These are phyloP conservation scores for Neurospora sp. DNA, from an alignment of 495 filamentous ascomycete species.

Conservation along the genomic window DNA sequence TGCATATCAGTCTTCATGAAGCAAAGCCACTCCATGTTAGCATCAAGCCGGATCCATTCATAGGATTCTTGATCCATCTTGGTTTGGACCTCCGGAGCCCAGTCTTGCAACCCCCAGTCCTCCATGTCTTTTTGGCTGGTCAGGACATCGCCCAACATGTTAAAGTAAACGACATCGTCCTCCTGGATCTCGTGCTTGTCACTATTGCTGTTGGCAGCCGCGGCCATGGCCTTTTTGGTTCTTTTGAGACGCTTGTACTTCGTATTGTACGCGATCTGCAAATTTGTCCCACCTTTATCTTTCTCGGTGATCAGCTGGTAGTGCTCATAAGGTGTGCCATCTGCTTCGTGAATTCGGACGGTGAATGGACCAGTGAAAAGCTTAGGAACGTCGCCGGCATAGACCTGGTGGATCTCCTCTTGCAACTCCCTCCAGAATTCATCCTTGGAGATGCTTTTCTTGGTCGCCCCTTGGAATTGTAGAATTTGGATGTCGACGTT, in stretches of 20 bases:
- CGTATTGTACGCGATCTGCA: conserved; percentile 97
- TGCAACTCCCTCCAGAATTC: conserved; percentile 75
- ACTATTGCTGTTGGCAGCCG: conserved; percentile 40
- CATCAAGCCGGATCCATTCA: conserved; percentile 97
- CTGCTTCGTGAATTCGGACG: conserved; percentile 94
- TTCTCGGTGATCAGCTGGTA: conserved; percentile 90
- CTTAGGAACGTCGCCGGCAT: conserved; percentile 57
- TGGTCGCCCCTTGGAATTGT: conserved; percentile 53
- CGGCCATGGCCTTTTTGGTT: conserved; percentile 78
- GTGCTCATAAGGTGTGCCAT: conserved; percentile 97
- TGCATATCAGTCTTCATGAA: conserved; percentile 65
- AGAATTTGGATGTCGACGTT: conserved; percentile 87
- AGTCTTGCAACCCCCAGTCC: conserved; percentile 79
- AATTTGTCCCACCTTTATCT: conserved; percentile 46
- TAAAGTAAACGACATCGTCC: conserved; percentile 89
- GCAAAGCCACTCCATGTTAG: conserved; percentile 97
- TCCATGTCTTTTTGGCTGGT: conserved; percentile 68
- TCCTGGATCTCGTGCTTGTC: conserved; percentile 68
- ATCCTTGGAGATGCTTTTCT: conserved; percentile 44
- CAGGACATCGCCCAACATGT: conserved; percentile 87
- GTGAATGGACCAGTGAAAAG: conserved; percentile 95
- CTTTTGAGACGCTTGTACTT: conserved; percentile 98
- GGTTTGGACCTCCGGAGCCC: conserved; percentile 75
- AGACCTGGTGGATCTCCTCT: conserved; percentile 62
- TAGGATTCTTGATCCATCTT: conserved; percentile 93